These are phyloP conservation scores for Austroboletus novae-zelandiae DNA, from an alignment of 1,284 basidiomycete species.

Conservation along the genomic window DNA sequence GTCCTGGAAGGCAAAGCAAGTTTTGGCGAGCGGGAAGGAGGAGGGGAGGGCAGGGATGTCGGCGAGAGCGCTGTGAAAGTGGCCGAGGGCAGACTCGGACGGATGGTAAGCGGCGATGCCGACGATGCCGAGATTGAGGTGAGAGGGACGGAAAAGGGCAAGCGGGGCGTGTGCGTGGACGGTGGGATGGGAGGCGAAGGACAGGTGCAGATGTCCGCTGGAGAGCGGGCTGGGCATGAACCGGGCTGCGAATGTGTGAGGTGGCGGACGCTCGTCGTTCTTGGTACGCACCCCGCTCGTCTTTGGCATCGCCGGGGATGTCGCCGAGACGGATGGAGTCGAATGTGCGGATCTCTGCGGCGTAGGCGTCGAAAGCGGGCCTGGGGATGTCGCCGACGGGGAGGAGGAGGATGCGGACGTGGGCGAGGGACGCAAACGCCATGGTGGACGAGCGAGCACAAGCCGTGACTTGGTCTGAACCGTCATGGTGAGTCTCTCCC, in stretches of 20 bases:
- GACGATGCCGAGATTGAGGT: conserved; percentile 77
- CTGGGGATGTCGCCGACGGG: conserved; percentile 72
- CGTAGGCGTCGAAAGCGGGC: conserved; percentile 64
- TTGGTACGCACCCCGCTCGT: conserved; percentile 63
- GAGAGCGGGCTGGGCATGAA: conserved; percentile 81
- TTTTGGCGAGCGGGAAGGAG: conserved; percentile 72
- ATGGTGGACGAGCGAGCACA: conserved; percentile 12
- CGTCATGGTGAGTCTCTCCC: conserved; percentile 27
- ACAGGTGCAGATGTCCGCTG: conserved; percentile 70
- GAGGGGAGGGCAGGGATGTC: conserved; percentile 67
- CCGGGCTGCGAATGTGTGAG: conserved; percentile 47
- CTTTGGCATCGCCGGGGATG: conserved; percentile 73
- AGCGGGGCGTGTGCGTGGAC: conserved; percentile 56
- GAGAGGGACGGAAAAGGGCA: conserved; percentile 70
- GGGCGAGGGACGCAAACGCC: conserved; percentile 75
- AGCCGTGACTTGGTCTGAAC: conserved; percentile 1
- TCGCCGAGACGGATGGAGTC: conserved; percentile 73
- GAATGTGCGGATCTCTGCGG: conserved; percentile 66
- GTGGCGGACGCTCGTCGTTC: background rate
- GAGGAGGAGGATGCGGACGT: conserved; percentile 72
- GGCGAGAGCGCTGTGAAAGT: conserved; percentile 58
- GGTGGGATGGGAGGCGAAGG: conserved; percentile 68
- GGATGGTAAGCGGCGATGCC: conserved; percentile 68
- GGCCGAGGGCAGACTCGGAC: conserved; percentile 58
- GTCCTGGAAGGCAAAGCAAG: conserved; percentile 80